Evolutionary conservation across 192 early-diverging fungal genomes (phyloP).

Genomic region (Podila epigama): DNA sequence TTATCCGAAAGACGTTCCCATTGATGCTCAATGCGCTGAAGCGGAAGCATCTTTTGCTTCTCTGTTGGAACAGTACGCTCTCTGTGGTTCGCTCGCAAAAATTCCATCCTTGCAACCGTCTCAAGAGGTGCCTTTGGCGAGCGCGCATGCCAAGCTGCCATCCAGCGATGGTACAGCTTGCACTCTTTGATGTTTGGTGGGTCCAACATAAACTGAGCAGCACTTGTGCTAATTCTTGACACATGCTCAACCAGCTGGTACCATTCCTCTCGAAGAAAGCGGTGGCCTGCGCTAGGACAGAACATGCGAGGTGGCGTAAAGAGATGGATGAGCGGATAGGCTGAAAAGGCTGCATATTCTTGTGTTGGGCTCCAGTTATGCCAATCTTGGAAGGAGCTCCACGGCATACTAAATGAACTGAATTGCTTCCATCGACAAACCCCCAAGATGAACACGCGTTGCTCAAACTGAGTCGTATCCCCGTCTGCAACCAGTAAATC

Average conservation of each 20-base stretch:
- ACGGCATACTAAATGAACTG: neutral
- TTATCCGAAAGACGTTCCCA: no score
- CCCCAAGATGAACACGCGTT: no score
- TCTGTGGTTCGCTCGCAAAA: neutral
- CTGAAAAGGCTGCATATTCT: neutral
- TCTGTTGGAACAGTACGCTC: neutral
- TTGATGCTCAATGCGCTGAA: no score
- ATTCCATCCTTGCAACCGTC: neutral
- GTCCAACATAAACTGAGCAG: slow-evolving; percentile 12
- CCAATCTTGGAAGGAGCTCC: no score
- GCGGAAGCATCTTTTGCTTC: neutral
- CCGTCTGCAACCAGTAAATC: slow-evolving; percentile 7
- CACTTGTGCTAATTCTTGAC: neutral
- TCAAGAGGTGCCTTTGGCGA: slow-evolving; percentile 6
- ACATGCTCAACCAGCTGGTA: neutral
- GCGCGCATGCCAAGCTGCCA: slow-evolving; percentile 29
- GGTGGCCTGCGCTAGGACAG: neutral
- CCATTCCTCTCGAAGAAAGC: neutral
- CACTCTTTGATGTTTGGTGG: slow-evolving; percentile 8
- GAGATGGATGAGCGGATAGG: slow-evolving; percentile 31
- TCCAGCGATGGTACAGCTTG: slow-evolving; percentile 38
- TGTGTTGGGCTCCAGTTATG: slow-evolving; percentile 16
- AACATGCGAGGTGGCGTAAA: slow-evolving; percentile 19
- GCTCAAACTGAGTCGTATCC: no score
- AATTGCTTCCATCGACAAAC: slow-evolving; percentile 28